Evolutionary conservation across 192 early-diverging fungal genomes (phyloP), one percentile per base, ranked within the genome.

Genomic region (Radiomyces spectabilis): DNA sequence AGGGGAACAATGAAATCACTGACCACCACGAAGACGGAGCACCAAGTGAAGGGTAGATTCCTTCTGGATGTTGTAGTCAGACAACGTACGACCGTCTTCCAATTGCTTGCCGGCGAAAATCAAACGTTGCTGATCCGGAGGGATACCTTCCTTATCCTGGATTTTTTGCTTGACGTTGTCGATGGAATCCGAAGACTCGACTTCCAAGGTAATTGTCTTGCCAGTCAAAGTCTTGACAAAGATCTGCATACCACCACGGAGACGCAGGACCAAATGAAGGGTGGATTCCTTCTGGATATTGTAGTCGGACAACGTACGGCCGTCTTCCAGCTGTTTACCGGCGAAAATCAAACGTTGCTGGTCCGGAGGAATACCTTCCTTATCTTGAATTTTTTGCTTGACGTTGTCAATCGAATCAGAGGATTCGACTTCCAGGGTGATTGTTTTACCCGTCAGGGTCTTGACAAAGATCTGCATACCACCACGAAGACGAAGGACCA

Each of bases 361-460:
- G 59, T 89, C 86, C 46, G 86, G 86, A 26, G 86, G 87, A 41
- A 87, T 90, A 79, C 85, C 91, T 75, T 95, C 92, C 84, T 95
- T 93, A 82, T 95, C 90, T 77, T 94, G 91, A 72, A 95, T 93
- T 84, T 95, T 94, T 53, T 68, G 57, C 79, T 91, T 90, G 53
- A 91, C 85, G 40, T 85, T 80, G 24, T 90, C 86, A 56, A 91
- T 87, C 26, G 66, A 71, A 62, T 88, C 85, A 5, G 74, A 77
- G 15, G 82, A 85, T 68, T 87, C 85, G 19, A 90, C 85, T 69
- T 90, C 94, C 34, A 96, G 75, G 61, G 93, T 96, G 72, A 96
- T 93, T 65, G 92, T 96, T 81, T 94, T 96, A 59, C 94, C 94
- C 31, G 94, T 96, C 10, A 96, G 76, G 27, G 90, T 88, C 82